These are phyloP conservation scores for Jimgerdemannia lactiflua DNA, from an alignment of 192 early-diverging fungal genomes.

Conservation along the genomic window DNA sequence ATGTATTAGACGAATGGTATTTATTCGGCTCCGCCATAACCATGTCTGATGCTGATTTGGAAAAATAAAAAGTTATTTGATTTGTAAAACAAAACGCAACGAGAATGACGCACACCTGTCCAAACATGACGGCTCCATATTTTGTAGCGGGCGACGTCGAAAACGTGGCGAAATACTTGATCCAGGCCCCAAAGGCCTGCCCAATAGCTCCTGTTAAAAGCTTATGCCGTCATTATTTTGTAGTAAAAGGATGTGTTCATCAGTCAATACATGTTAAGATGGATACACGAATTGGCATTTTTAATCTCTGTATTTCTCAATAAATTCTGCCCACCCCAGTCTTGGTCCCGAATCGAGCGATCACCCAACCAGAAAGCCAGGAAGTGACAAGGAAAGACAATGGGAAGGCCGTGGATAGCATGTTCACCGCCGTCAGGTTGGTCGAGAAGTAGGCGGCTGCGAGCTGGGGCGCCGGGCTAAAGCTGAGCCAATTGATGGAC, in stretches of 20 bases:
- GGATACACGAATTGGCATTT: too few relatives aligned
- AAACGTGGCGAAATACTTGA: constrained; percentile 42
- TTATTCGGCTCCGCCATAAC: too few relatives aligned
- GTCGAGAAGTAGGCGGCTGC: constrained; percentile 34
- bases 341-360: constrained; percentile 39
- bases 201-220: constrained; percentile 37
- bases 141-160: constrained; percentile 28
- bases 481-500: constrained; percentile 42
- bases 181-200: constrained; percentile 41
- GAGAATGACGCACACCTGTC: constrained; percentile 28
- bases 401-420: constrained; percentile 42
- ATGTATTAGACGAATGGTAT: too few relatives aligned
- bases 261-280: too few relatives aligned
- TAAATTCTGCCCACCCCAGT: constrained; percentile 19
- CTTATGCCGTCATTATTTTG: constrained; percentile 9
- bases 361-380: constrained; percentile 39
- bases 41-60: too few relatives aligned
- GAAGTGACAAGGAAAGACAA: constrained; percentile 41
- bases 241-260: not conserved
- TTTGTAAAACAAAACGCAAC: too few relatives aligned
- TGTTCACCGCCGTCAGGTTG: constrained; percentile 30
- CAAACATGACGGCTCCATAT: constrained; percentile 39
- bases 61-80: too few relatives aligned
- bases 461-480: constrained; percentile 36
- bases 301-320: too few relatives aligned